Evolutionary conservation across 2,329 filamentous ascomycete species (phyloP).

Genomic region (Aaosphaeria arxii): DNA sequence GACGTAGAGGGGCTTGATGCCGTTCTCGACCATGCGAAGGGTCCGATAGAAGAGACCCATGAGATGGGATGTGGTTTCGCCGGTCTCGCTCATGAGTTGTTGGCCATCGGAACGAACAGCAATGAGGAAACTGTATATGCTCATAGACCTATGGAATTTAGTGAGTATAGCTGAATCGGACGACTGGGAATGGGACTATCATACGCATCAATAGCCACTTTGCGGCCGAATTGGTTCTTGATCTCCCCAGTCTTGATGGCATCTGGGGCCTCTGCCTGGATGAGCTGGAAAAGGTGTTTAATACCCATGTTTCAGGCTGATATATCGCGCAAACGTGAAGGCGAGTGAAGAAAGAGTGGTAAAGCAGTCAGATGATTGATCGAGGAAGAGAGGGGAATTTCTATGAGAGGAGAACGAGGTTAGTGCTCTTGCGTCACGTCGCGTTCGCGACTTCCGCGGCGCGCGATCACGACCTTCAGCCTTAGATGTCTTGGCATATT

Average conservation of each 20-base stretch:
- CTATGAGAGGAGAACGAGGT: slow-evolving; percentile 2
- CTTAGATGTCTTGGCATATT: slow-evolving; percentile 21
- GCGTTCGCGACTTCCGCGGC: slow-evolving; percentile 22
- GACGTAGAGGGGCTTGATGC: slow-evolving; percentile 97
- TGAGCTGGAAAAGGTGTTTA: slow-evolving; percentile 47
- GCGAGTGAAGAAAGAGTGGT: not conserved
- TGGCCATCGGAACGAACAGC: slow-evolving; percentile 96
- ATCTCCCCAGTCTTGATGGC: slow-evolving; percentile 96
- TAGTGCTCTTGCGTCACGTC: slow-evolving; percentile 23
- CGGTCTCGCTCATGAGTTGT: slow-evolving; percentile 90
- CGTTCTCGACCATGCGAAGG: slow-evolving; percentile 95
- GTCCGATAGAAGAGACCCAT: slow-evolving; percentile 99
- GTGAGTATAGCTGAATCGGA: slow-evolving; percentile 8
- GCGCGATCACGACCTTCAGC: slow-evolving; percentile 26
- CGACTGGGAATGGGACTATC: slow-evolving; percentile 3
- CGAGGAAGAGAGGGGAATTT: not conserved
- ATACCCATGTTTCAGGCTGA: slow-evolving; percentile 30
- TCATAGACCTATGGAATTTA: slow-evolving; percentile 71
- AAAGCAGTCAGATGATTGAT: not conserved
- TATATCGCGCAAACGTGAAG: not conserved
- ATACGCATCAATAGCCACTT: slow-evolving; percentile 77
- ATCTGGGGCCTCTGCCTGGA: slow-evolving; percentile 82
- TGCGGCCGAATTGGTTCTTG: slow-evolving; percentile 97
- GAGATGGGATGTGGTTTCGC: slow-evolving; percentile 94
- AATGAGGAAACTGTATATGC: slow-evolving; percentile 97